Conservation (phyloP, 1,139 yeast genomes). For the Ogataea hybrid region DNA sequence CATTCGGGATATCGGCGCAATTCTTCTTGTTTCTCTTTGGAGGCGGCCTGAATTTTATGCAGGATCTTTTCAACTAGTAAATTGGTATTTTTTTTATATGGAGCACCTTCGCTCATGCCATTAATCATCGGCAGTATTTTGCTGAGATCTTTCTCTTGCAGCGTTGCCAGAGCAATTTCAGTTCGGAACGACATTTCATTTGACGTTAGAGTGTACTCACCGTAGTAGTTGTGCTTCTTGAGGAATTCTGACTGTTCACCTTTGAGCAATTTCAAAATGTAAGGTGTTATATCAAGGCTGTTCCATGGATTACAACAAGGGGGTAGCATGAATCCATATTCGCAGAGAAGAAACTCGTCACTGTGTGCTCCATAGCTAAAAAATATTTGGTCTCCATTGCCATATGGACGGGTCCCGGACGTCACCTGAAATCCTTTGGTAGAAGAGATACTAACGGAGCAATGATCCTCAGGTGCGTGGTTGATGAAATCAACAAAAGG, state of each 20-base stretch:
- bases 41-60: conserved; percentile 11
- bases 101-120: conserved; percentile 47
- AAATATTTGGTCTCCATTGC: conserved; percentile 55
- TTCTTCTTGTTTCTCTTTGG: not conserved
- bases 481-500: conserved; percentile 89
- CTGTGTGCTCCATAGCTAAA: conserved; percentile 88
- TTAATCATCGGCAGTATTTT: conserved; percentile 30
- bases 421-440: conserved; percentile 53
- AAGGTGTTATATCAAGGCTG: conserved; percentile 57
- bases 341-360: conserved; percentile 75
- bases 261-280: conserved; percentile 39
- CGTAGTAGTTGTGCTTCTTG: conserved; percentile 54
- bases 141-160: conserved; percentile 43
- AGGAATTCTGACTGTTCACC: conserved; percentile 45
- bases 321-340: conserved; percentile 74
- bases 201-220: conserved; percentile 64
- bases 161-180: conserved; percentile 67
- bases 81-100: conserved; percentile 35
- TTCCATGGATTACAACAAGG: conserved; percentile 59
- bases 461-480: conserved; percentile 59
- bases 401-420: conserved; percentile 31
- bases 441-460: conserved; percentile 41
- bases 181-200: conserved; percentile 67
- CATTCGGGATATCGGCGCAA: not conserved
- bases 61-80: conserved; percentile 38